Conservation (phyloP, 2,329 filamentous ascomycete genomes). For the Verticillium isaacii region DNA sequence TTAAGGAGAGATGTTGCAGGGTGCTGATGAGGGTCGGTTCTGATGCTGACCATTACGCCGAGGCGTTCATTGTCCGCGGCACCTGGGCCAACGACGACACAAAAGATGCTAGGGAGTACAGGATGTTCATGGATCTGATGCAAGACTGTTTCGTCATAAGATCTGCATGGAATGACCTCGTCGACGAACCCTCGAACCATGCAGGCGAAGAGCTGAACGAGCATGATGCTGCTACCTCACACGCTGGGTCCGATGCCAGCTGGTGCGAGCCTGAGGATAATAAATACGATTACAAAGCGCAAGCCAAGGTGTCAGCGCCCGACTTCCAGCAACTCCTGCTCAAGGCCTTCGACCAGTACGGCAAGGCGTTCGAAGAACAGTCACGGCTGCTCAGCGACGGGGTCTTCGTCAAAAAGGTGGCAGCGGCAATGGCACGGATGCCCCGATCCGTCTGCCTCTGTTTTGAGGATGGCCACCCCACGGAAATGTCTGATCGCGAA, state of each 20-base stretch:
- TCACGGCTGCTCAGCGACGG: neutral
- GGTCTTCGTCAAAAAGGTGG: neutral
- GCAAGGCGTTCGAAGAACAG: neutral
- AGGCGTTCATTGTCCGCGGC: neutral
- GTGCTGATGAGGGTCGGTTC: neutral
- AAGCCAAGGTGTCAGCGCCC: no score
- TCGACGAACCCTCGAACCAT: no score
- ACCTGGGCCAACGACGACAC: neutral
- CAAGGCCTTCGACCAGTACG: neutral
- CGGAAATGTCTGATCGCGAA: no score
- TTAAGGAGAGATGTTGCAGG: neutral
- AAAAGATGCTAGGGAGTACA: neutral
- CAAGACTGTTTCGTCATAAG: no score
- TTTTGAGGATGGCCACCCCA: neutral
- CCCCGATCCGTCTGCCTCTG: neutral
- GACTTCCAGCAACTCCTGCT: neutral
- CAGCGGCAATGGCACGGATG: neutral
- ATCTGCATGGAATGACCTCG: no score
- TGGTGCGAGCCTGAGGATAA: no score
- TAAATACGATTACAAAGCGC: no score
- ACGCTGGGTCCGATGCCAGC: no score
- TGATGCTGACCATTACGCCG: neutral
- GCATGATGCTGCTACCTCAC: no score
- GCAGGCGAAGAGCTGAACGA: no score
- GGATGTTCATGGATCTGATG: no score